Conservation (phyloP, 805 yeast species). For the Lachancea thermotolerans region DNA sequence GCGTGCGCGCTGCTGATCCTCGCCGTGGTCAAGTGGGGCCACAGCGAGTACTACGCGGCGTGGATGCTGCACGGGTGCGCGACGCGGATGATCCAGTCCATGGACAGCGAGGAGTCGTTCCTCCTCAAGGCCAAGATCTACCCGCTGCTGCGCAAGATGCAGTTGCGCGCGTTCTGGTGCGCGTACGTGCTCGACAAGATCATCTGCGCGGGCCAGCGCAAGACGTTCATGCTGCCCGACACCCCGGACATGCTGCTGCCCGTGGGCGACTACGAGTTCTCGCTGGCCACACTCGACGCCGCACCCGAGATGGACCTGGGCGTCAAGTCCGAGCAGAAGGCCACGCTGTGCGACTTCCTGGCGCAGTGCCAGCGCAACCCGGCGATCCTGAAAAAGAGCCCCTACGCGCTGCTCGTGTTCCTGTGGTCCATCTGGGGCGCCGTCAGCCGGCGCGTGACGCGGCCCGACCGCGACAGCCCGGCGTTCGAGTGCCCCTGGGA, state of each 20-base stretch:
- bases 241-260: constrained; percentile 6
- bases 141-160: constrained; percentile 3
- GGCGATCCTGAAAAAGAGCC: background rate
- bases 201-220: constrained; percentile 8
- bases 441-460: constrained; percentile 5
- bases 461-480: constrained; percentile 2
- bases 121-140: constrained; percentile 1
- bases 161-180: constrained; percentile 8
- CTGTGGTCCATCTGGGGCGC: constrained; percentile 8
- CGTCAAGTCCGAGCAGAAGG: background rate
- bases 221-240: constrained; percentile 1
- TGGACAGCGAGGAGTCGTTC: constrained; percentile 8
- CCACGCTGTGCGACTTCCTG: background rate
- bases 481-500: constrained; percentile 9
- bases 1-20: constrained; percentile 7
- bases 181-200: constrained; percentile 9
- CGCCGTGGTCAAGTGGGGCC: constrained; percentile 9
- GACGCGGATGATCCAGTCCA: constrained; percentile 8
- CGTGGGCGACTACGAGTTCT: constrained; percentile 2
- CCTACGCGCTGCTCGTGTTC: constrained; percentile 1
- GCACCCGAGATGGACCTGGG: background rate
- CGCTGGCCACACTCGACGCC: background rate
- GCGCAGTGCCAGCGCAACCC: background rate
- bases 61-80: constrained; percentile 13
- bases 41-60: constrained; percentile 9